Conservation (phyloP, 106 monocot species). For the Allium sativum region DNA sequence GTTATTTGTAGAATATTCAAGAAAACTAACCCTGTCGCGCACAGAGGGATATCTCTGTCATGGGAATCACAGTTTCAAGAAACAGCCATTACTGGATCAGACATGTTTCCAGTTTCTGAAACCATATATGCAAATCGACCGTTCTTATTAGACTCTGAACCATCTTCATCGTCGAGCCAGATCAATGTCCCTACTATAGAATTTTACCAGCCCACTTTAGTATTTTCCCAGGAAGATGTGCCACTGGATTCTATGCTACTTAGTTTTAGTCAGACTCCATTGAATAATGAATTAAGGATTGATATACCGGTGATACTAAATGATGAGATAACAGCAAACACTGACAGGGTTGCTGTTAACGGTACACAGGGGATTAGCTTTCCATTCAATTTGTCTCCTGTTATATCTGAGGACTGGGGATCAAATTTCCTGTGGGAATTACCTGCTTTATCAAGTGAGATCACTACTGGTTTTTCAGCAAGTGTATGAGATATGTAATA, state of each 20-base stretch:
- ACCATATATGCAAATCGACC: not conserved
- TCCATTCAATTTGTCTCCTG: constrained; percentile 17
- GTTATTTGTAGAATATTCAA: constrained; percentile 64
- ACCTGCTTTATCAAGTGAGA: constrained; percentile 18
- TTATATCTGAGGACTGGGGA: constrained; percentile 30
- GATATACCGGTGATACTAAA: not conserved
- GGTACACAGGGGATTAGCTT: constrained; percentile 8
- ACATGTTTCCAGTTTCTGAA: constrained; percentile 9
- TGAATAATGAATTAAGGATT: not conserved
- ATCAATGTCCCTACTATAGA: not conserved
- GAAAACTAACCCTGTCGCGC: constrained; percentile 37
- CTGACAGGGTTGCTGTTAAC: not conserved
- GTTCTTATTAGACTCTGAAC: not conserved
- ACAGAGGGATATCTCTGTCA: constrained; percentile 40
- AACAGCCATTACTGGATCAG: constrained; percentile 1
- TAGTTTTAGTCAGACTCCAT: not conserved
- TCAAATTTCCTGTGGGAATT: constrained; percentile 27
- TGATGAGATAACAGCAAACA: not conserved
- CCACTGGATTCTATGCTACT: not conserved
- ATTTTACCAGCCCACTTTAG: not conserved
- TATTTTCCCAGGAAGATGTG: not conserved
- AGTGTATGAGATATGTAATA: constrained; percentile 9
- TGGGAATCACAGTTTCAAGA: constrained; percentile 23
- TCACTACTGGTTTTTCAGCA: constrained; percentile 19
- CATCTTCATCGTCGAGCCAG: not conserved